Base-by-base conservation (phyloP, 1,284 basidiomycete genomes). In the Malassezia vespertilionis region DNA sequence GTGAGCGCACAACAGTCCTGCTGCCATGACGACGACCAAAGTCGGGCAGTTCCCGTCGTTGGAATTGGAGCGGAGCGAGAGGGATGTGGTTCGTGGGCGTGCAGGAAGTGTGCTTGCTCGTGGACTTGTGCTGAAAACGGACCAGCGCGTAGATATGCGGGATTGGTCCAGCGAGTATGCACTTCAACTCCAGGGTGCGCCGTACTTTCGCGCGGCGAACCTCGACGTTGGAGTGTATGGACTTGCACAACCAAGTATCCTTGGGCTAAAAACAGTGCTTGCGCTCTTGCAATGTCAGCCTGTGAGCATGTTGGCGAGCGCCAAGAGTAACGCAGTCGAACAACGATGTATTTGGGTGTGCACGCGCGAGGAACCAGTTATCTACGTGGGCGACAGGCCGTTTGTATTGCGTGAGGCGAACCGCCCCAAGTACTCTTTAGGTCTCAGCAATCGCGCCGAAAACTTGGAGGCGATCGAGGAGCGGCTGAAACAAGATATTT, bases 391-490 rank as follows among this genome's bases (percentile, higher is more conserved):
- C 43, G 87, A 87, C 10, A 70, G 89, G 23, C 89, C 93, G 0
- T 97, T 93, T 63, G 91, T 99, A 11, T 76, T 97, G n/a, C 79
- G 93, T 39, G 91, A 99, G 70, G 81, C 85, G 0, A 79, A 85
- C 11, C 81, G 83, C 47, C 91, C 93, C 1, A 79, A 84, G 47
- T 78, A 80, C 40, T 85, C 83, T 0, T 76, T 96, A 46, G 77
- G 81, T 14, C 74, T 96, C 32, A 91, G 87, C 14, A 87, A 93
- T 70, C 80, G 93, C 30, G 86, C 90, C 1, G 83, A 88, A 71
- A 95, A 93, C 65, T 76, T 99, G 9, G 93, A 97, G 71, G 89
- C 82, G 3, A 96, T 99, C 54, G 93, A 99, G 73, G 75, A 78
- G 31, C 80, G 91, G 5, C 55, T 70, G 32, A 95, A 91, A 74